Base-by-base conservation (phyloP, 164 flowering plant genomes). In the Vitis riparia region DNA sequence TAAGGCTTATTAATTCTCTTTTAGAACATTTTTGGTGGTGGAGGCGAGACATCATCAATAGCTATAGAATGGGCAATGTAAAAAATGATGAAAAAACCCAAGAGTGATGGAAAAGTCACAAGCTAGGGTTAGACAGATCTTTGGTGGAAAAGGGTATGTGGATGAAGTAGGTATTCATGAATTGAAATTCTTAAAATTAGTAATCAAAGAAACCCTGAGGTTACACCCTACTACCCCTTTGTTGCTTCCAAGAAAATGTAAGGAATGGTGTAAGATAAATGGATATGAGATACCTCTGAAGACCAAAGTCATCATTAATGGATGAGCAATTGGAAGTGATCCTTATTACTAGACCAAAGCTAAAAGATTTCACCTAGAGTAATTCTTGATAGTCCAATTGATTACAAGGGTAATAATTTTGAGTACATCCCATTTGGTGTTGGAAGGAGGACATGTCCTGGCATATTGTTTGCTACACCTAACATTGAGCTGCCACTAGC, bases 21-120 rank as follows among this genome's bases (percentile, higher is more conserved):
- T 32, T 6, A 63, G 67, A 52, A 63, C 66, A 44, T 63, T 44
- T 63, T 63, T 11, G 19, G 19, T 8, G 53, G 51, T n/a, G 66
- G 32, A 1, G 48, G 51, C 3, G 52, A 63, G 48, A 63, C 66
- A 44, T 15, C 66, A 44, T 49, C 66, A 63, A 63, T 5, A 11
- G 15, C 66, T 6, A 2, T 63, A 51, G 66, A 63, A 37, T 63
- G 66, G 66, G 66, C 66, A 63, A 37, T 63, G 66, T 13, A 50
- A 17, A 27, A 63, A 48, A 19, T 63, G 11, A 50, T 63, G 16
- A 63, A 68, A 48, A 23, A 68, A 68, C 37, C 70, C 56, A 3
- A 58, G 37, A 57, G 37, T 48, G 9, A 47, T 58, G 71, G 27
- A 68, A 68, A 58, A 68, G 55, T 56, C 52, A 19, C 55, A 67